phyloP scores from a whole-genome alignment of 164 flowering plant genomes.

The Aristolochia californica region DNA sequence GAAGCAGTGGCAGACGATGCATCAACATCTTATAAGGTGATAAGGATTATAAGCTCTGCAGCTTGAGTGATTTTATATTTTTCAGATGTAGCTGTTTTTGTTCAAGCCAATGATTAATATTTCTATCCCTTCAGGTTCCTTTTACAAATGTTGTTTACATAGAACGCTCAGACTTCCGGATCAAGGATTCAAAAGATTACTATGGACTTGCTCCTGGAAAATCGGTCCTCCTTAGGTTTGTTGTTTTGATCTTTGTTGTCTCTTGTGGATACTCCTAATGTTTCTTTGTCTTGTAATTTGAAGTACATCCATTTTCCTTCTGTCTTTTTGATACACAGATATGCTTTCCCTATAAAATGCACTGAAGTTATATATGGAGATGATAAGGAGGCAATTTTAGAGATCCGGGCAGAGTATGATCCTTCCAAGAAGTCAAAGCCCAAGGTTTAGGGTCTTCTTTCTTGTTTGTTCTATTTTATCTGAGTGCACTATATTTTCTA shows the following conservation, averaged over 20 bases:
- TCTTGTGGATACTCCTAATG: neutral
- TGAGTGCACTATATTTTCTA: neutral
- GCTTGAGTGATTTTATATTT: neutral
- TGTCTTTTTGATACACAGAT: conserved; percentile 28
- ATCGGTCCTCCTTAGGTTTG: conserved; percentile 79
- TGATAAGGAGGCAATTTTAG: conserved; percentile 64
- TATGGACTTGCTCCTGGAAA: conserved; percentile 99
- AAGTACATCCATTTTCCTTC: neutral
- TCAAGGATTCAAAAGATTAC: conserved; percentile 88
- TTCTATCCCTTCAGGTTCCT: conserved; percentile 44
- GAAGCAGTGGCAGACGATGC: conserved; percentile 70
- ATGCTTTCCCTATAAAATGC: conserved; percentile 93
- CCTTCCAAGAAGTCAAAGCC: conserved; percentile 74
- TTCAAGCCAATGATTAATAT: too few relatives aligned
- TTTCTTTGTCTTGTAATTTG: neutral
- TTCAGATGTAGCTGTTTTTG: too few relatives aligned
- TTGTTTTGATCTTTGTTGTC: neutral
- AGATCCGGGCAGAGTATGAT: conserved; percentile 85
- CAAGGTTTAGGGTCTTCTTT: conserved; percentile 36
- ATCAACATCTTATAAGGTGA: conserved; percentile 72
- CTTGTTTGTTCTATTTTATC: neutral
- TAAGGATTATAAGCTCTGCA: neutral
- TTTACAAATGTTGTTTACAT: conserved; percentile 83
- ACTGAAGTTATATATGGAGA: conserved; percentile 69
- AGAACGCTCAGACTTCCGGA: conserved; percentile 76